Evolutionary conservation across 768 basidiomycete genomes (phyloP).

Genomic region (Suillus subalutaceus): DNA sequence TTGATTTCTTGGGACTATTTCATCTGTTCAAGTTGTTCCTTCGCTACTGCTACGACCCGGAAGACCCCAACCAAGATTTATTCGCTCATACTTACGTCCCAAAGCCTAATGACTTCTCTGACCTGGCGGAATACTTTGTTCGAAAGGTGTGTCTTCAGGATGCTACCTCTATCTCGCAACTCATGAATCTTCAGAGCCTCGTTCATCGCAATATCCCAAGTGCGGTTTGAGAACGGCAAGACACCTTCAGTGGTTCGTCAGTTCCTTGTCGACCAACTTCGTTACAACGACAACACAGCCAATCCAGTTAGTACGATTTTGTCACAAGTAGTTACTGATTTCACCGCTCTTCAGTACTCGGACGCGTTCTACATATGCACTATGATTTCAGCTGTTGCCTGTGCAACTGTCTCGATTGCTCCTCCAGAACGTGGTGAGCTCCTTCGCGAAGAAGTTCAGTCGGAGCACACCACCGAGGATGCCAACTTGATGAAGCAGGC

Average conservation of each 20-base stretch:
- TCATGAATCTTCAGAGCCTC: slow-evolving; percentile 54
- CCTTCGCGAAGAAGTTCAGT: slow-evolving; percentile 64
- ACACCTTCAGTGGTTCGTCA: slow-evolving; percentile 83
- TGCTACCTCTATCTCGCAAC: slow-evolving; percentile 1
- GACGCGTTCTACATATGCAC: slow-evolving; percentile 91
- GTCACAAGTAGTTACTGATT: slow-evolving; percentile 7
- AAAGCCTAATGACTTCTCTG: slow-evolving; percentile 91
- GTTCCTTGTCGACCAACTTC: slow-evolving; percentile 90
- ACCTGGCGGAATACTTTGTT: slow-evolving; percentile 91
- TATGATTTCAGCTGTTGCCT: slow-evolving; percentile 80
- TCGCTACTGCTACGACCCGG: slow-evolving; percentile 87
- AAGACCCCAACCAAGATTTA: slow-evolving; percentile 78
- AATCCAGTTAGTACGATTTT: slow-evolving; percentile 66
- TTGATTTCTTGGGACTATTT: slow-evolving; percentile 91
- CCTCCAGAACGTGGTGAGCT: slow-evolving; percentile 84
- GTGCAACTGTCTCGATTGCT: slow-evolving; percentile 73
- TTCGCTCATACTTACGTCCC: slow-evolving; percentile 92
- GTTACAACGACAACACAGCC: slow-evolving; percentile 92
- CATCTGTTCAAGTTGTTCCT: slow-evolving; percentile 95
- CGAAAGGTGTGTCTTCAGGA: slow-evolving; percentile 64
- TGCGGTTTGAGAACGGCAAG: slow-evolving; percentile 87
- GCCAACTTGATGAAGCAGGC: slow-evolving; percentile 72
- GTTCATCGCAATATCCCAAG: slow-evolving; percentile 82
- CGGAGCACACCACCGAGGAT: slow-evolving; percentile 71
- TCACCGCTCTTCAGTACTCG: slow-evolving; percentile 61